Percentiles rank a stretch among this genome's conserved stretches.
These are phyloP conservation scores for Phoenix roebelenii DNA, from an alignment of 176 grass and related monocot species.

Conservation along the genomic window DNA sequence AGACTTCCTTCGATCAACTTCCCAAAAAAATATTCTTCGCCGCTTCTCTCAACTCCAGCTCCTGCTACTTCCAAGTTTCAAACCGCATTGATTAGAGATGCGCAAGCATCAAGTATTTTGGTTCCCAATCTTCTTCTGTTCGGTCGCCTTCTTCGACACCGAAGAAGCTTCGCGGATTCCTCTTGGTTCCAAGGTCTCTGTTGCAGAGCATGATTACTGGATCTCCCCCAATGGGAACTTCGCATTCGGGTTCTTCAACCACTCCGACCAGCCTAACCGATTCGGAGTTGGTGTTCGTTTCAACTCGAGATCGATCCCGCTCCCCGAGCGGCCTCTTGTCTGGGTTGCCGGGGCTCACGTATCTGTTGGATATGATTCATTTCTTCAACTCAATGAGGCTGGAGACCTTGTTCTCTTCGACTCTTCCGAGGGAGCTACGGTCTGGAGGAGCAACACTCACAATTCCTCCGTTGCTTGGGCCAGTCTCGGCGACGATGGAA, in stretches of 20 bases:
- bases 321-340: not conserved
- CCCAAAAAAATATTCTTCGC: too few relatives aligned
- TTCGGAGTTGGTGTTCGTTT: not conserved
- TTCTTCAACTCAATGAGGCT: not conserved
- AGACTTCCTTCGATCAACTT: too few relatives aligned
- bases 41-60: too few relatives aligned
- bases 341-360: not conserved
- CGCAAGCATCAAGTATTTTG: too few relatives aligned
- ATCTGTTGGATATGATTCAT: not conserved
- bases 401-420: constrained; percentile 2
- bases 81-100: too few relatives aligned
- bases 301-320: not conserved
- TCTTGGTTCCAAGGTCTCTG: constrained; percentile 7
- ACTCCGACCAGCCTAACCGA: not conserved
- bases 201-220: not conserved
- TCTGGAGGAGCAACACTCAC: constrained; percentile 8
- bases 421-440: not conserved
- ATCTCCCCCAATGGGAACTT: constrained; percentile 4
- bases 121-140: too few relatives aligned
- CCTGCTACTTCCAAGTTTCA: too few relatives aligned
- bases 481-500: constrained; percentile 2
- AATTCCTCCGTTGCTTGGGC: not conserved
- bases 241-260: not conserved
- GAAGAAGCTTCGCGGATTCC: not conserved
- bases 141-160: too few relatives aligned